Percentiles rank a stretch among this genome's conserved stretches.
phyloP scores from a whole-genome alignment of 805 yeast species.

The Saccharomycopsis capsularis region DNA sequence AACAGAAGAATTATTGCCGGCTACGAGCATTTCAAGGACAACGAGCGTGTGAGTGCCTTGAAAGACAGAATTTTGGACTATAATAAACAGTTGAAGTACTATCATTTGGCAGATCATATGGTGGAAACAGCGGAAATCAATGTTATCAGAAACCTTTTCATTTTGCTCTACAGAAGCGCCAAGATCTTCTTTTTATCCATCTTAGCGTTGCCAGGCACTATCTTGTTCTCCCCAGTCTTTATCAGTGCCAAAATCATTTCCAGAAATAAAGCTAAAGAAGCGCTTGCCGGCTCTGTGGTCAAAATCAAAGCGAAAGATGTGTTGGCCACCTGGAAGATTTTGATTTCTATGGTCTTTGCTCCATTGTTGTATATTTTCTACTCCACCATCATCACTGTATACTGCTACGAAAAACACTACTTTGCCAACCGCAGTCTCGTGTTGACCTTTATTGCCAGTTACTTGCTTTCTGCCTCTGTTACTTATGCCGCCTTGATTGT shows the following conservation, averaged over 20 bases:
- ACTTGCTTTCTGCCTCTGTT: conserved; percentile 57
- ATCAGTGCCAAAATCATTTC: conserved; percentile 65
- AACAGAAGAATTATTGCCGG: conserved; percentile 83
- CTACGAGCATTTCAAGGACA: conserved; percentile 66
- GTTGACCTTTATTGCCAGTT: conserved; percentile 36
- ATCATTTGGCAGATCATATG: conserved; percentile 69
- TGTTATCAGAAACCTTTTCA: conserved; percentile 38
- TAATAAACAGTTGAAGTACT: conserved; percentile 53
- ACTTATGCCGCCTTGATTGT: conserved; percentile 82
- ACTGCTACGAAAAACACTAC: conserved; percentile 31
- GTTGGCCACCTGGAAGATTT: conserved; percentile 91
- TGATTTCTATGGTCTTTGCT: conserved; percentile 76
- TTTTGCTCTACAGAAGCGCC: conserved; percentile 45
- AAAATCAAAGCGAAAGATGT: conserved; percentile 88
- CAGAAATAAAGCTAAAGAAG: conserved; percentile 61
- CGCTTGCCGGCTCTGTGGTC: conserved; percentile 85
- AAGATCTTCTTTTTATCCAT: conserved; percentile 46
- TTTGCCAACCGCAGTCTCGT: conserved; percentile 29
- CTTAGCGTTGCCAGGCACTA: conserved; percentile 77
- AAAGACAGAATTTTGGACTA: conserved; percentile 59
- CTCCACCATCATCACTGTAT: conserved; percentile 46
- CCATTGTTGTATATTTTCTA: conserved; percentile 78
- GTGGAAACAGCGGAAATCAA: conserved; percentile 49
- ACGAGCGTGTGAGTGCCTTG: conserved; percentile 57
- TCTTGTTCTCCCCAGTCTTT: conserved; percentile 82